Percentiles rank a stretch among this genome's conserved stretches.
These are phyloP conservation scores for Solanum chmielewskii DNA, from an alignment of 257 asterid genomes.

Conservation along the genomic window DNA sequence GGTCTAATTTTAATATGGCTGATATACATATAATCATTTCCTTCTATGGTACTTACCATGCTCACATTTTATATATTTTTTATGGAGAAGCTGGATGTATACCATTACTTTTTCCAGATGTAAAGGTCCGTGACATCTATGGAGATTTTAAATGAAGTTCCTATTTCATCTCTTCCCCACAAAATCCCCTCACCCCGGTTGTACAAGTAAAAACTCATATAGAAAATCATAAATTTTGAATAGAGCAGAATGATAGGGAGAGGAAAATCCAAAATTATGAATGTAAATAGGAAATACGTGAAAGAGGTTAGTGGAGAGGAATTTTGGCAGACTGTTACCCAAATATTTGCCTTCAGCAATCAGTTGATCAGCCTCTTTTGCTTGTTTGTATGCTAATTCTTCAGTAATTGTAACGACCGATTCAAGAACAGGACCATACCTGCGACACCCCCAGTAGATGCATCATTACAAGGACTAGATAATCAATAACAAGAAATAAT, in stretches of 20 bases:
- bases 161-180: neutral
- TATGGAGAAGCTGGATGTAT: neutral
- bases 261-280: neutral
- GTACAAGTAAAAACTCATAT: neutral
- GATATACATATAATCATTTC: neutral
- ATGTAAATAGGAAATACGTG: neutral
- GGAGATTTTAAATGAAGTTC: neutral
- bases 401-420: constrained; percentile 81
- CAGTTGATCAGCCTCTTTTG: constrained; percentile 65
- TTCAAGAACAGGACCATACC: constrained; percentile 89
- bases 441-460: neutral
- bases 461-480: neutral
- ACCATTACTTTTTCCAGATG: neutral
- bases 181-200: neutral
- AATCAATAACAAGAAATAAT: neutral
- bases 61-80: neutral
- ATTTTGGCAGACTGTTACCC: constrained; percentile 24
- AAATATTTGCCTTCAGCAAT: constrained; percentile 58
- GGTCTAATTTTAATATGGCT: neutral
- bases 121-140: neutral
- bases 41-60: neutral
- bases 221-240: neutral
- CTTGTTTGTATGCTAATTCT: constrained; percentile 84
- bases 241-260: neutral
- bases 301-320: neutral